Evolutionary conservation across 1,284 basidiomycete genomes (phyloP).

Genomic region (Ustilago vetiveriae): DNA sequence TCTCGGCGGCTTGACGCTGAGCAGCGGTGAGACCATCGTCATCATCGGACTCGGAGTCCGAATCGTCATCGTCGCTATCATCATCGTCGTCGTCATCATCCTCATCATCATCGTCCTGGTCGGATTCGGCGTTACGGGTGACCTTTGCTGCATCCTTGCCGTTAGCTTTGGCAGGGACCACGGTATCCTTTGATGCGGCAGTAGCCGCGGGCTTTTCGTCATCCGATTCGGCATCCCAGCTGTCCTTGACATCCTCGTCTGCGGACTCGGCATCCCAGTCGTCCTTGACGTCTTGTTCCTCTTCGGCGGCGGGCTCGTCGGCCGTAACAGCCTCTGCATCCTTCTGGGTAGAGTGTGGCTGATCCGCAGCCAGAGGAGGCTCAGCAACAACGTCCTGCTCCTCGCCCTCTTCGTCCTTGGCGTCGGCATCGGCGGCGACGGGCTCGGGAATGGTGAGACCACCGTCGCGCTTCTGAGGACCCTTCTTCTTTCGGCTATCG

Average conservation of each 20-base stretch:
- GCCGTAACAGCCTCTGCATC: conserved; percentile 58
- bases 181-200: conserved; percentile 23
- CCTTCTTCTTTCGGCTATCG: conserved; percentile 84
- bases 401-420: conserved; percentile 13
- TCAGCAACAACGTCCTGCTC: conserved; percentile 12
- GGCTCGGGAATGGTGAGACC: conserved; percentile 49
- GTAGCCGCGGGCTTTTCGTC: conserved; percentile 66
- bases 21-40: conserved; percentile 67
- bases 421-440: conserved; percentile 24
- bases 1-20: conserved; percentile 75
- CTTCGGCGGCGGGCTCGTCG: conserved; percentile 62
- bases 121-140: conserved; percentile 16
- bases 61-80: conserved; percentile 73
- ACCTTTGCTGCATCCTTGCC: conserved; percentile 14
- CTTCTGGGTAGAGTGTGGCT: conserved; percentile 54
- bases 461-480: conserved; percentile 70
- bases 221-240: conserved; percentile 73
- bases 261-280: conserved; percentile 45
- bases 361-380: conserved; percentile 9
- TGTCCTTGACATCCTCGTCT: conserved; percentile 67
- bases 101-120: conserved; percentile 38
- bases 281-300: conserved; percentile 50
- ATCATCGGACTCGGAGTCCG: conserved; percentile 63
- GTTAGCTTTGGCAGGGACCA: conserved; percentile 36
- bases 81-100: conserved; percentile 69